Evolutionary conservation across 176 grass and related monocot genomes (phyloP), one percentile per base, ranked within the genome.

Genomic region (Phoenix dactylifera): DNA sequence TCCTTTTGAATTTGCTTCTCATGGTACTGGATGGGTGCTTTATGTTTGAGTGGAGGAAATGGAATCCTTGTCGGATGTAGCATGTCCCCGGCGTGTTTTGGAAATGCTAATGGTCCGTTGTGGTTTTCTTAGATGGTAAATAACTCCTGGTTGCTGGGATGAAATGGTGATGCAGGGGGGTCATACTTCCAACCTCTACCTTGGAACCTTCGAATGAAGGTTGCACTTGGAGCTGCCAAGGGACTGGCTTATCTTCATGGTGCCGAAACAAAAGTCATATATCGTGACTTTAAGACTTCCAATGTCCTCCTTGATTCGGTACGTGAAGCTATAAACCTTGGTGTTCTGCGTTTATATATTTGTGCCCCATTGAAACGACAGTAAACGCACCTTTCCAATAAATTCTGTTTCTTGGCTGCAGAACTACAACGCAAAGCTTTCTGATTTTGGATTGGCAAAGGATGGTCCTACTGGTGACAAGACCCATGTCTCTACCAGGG

Each of bases 391-490:
- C 28, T 24, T 57, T 49, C 5, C 7, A 16, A 44, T 64, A 4
- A 72, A 72, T 61, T 64, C 17, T 17, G 56, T 67, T 12, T 9
- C 68, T 32, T 80, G 51, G 23, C 59, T 74, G 1, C 70, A 95
- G 89, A 80, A 95, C 51, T 95, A 95, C 75, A 80, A 83, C 66
- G 89, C 89, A 20, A 95, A 95, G 60, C 84, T 95, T 55, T 95
- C 89, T 62, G 89, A 95, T 86, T 95, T 95, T 70, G 89, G 89
- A 72, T 77, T 95, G 68, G 89, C 85, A 61, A 95, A 95, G 73
- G 89, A 95, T 56, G 85, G 89, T 66, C 89, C 89, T 60, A 75
- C 80, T 54, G 89, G 85, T 59, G 89, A 95, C 53, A 95, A 89
- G 58, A 95, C 79, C 24, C 85, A 95, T 68, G 89, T 95, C 12